Evolutionary conservation across 306 rosid genomes (phyloP), one percentile per base, ranked within the genome.

Genomic region (Vigna trinervia): DNA sequence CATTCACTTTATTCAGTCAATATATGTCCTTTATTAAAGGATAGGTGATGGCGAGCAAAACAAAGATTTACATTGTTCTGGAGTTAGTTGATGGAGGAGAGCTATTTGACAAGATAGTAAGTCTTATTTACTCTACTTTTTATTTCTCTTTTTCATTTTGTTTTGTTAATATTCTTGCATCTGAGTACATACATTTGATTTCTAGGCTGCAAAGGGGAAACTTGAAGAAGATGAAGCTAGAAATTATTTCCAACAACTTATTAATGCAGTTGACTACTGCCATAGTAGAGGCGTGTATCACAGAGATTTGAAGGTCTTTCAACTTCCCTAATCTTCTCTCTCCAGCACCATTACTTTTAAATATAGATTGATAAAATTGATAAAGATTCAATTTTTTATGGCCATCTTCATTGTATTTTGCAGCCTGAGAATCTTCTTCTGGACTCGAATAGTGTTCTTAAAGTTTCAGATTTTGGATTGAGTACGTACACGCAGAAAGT

Each of bases 401-500:
- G 23, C 43, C 74, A 43, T 73, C 58, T 50, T 82, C 53, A 12
- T 32, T 73, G 39, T 51, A 69, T 22, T 78, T 87, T 86, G 86
- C 97, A 95, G 99, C 99, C 98, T 0, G 99, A 95, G 74, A 95
- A 95, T 87, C 97, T 95, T 86, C 92, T 95, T 71, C 82, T 95
- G 76, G 96, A 92, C 78, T 73, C 90, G 6, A 77, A 69, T 17
- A 96, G 91, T n/a, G 83, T 80, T 66, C 98, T 95, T 61, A 95
- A 95, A 87, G 91, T 95, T 77, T 88, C 98, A 52, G 99, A 95
- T 87, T 95, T 95, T 80, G 99, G 99, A 74, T 74, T 95, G 80
- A 92, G 98, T 82, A 84, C 97, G 13, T 88, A 88, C 43, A 71
- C 97, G 4, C 93, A 90, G 65, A 90, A 87, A 82, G 97, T 90